phyloP scores from a whole-genome alignment of 768 basidiomycete genomes.

The Pleurotus giganteus region DNA sequence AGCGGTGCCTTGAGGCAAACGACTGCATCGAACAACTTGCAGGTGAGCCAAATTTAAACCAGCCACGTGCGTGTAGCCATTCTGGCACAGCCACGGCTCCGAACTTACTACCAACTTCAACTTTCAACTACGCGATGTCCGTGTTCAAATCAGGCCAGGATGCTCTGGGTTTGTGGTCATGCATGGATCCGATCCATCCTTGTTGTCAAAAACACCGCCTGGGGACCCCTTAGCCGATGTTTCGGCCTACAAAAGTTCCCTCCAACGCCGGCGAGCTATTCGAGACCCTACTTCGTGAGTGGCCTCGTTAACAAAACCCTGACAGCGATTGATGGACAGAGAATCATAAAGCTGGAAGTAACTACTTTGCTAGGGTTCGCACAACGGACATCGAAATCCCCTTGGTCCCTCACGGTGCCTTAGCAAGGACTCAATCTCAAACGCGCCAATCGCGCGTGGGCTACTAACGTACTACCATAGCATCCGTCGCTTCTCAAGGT shows the following conservation, averaged over 20 bases:
- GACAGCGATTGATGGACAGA: no score
- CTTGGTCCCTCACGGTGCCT: no score
- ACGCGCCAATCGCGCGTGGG: no score
- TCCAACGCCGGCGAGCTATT: no score
- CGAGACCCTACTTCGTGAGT: no score
- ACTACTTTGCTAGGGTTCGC: neutral
- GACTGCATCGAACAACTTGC: neutral
- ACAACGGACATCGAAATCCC: neutral
- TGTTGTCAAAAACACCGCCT: neutral
- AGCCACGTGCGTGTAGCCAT: neutral
- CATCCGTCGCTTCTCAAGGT: no score
- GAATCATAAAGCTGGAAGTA: neutral
- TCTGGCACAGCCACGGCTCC: constrained; percentile 1
- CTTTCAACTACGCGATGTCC: constrained; percentile 8
- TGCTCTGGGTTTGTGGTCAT: neutral
- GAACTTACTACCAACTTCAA: constrained; percentile 8
- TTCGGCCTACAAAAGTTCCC: no score
- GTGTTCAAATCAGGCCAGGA: neutral
- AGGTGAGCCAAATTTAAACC: neutral
- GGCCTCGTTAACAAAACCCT: no score
- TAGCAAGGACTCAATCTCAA: no score
- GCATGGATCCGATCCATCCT: neutral
- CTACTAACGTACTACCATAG: no score
- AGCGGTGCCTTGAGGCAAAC: neutral
- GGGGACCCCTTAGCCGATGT: no score